phyloP scores from a whole-genome alignment of 2,329 filamentous ascomycete species.

The Grosmannia huntii region DNA sequence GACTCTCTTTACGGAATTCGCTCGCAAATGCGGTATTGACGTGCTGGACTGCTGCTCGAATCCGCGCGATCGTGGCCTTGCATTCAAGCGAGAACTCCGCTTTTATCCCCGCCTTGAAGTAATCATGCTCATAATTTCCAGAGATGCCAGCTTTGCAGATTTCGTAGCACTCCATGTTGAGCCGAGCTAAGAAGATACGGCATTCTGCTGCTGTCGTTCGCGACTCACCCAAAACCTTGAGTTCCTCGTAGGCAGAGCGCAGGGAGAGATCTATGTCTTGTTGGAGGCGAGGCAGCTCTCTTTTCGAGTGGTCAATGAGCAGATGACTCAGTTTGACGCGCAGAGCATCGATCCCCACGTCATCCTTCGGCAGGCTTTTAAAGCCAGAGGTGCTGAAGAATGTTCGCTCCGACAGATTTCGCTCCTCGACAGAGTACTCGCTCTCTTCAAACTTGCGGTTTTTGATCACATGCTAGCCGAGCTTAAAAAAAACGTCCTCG shows the following conservation, averaged over 20 bases:
- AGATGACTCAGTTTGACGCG: neutral
- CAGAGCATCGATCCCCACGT: slow-evolving; percentile 11
- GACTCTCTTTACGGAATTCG: neutral
- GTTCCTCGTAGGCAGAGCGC: neutral
- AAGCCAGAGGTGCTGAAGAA: neutral
- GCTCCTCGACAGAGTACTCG: neutral
- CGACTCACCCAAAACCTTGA: neutral
- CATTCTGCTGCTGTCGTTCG: neutral
- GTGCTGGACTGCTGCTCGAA: neutral
- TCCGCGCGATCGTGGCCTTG: neutral
- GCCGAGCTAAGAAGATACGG: neutral
- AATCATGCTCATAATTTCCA: neutral
- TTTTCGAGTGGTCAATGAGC: neutral
- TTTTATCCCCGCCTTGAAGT: neutral
- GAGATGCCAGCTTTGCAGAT: neutral
- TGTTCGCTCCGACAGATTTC: neutral
- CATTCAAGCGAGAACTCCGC: neutral
- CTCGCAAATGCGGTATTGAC: neutral
- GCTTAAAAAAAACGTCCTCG: neutral
- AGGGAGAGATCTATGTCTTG: neutral
- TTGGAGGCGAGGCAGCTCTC: neutral
- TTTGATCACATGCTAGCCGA: neutral
- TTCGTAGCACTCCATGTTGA: neutral
- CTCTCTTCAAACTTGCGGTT: neutral
- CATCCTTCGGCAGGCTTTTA: neutral